Evolutionary conservation across 2,329 filamentous ascomycete species (phyloP).

Genomic region (Claviceps monticola): DNA sequence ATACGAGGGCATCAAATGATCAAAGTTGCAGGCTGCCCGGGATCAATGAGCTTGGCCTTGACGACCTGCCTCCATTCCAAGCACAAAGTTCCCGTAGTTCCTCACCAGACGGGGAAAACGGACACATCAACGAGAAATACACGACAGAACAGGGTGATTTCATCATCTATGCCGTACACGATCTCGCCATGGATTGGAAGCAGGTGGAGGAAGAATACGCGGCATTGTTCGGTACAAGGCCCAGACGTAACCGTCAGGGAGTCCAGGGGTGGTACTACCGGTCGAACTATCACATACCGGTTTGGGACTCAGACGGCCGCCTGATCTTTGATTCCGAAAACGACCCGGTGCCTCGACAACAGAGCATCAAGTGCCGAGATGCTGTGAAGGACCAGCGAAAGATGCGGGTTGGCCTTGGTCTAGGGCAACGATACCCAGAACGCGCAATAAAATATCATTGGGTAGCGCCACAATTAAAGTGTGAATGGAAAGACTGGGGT

Average conservation of each 20-base stretch:
- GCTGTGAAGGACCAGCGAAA: constrained; percentile 21
- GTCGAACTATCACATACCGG: constrained; percentile 27
- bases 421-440: constrained; percentile 32
- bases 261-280: constrained; percentile 31
- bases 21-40: too few species aligned
- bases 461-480: constrained; percentile 26
- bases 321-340: constrained; percentile 26
- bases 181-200: constrained; percentile 29
- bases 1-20: too few species aligned
- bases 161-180: constrained; percentile 30
- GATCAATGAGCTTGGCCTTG: too few species aligned
- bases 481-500: constrained; percentile 26
- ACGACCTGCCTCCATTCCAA: too few species aligned
- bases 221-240: constrained; percentile 22
- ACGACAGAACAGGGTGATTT: constrained; percentile 29
- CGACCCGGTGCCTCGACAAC: constrained; percentile 22
- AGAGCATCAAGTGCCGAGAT: constrained; percentile 26
- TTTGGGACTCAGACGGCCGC: constrained; percentile 26
- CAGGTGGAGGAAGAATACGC: constrained; percentile 26
- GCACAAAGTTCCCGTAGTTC: constrained; percentile 18
- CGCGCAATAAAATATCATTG: constrained; percentile 31
- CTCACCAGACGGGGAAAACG: constrained; percentile 22
- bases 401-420: constrained; percentile 22
- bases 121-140: constrained; percentile 31
- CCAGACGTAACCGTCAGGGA: constrained; percentile 25